Evolutionary conservation across 176 grass and related monocot genomes (phyloP).

Genomic region (Oryza coarctata): DNA sequence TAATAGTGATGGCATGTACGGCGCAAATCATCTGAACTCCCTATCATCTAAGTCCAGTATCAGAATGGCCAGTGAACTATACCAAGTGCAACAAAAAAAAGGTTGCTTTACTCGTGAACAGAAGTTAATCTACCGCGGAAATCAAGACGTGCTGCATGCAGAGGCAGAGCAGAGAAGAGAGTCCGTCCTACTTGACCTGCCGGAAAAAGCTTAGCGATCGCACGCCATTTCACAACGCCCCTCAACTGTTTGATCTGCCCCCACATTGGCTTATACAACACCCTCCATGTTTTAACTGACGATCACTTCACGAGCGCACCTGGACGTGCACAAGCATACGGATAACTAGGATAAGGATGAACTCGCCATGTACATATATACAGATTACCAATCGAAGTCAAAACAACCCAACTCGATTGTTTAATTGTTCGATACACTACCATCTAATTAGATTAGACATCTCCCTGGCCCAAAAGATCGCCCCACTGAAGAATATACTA

Average conservation of each 20-base stretch:
- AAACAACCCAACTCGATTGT: constrained; percentile 20
- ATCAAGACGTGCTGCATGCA: too few species aligned
- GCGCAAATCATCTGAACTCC: background rate
- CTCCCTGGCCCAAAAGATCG: background rate
- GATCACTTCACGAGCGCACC: background rate
- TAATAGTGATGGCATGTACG: too few species aligned
- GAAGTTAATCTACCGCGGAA: background rate
- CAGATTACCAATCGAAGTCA: constrained; percentile 11
- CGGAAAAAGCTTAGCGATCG: background rate
- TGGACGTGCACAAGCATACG: background rate
- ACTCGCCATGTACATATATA: background rate
- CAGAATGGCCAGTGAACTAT: background rate
- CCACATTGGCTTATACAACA: background rate
- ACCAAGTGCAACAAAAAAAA: background rate
- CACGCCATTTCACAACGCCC: background rate
- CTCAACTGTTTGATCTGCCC: background rate
- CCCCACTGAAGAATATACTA: background rate
- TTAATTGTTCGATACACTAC: background rate
- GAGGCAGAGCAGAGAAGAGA: background rate
- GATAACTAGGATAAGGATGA: background rate
- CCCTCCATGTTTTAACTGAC: background rate
- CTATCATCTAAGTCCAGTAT: background rate
- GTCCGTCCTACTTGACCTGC: constrained; percentile 39
- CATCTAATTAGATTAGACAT: background rate
- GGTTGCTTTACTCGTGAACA: background rate